Percentiles rank a stretch among this genome's conserved stretches.
Evolutionary conservation across 2,329 filamentous ascomycete species (phyloP).

Genomic region (Diatrype stigma): DNA sequence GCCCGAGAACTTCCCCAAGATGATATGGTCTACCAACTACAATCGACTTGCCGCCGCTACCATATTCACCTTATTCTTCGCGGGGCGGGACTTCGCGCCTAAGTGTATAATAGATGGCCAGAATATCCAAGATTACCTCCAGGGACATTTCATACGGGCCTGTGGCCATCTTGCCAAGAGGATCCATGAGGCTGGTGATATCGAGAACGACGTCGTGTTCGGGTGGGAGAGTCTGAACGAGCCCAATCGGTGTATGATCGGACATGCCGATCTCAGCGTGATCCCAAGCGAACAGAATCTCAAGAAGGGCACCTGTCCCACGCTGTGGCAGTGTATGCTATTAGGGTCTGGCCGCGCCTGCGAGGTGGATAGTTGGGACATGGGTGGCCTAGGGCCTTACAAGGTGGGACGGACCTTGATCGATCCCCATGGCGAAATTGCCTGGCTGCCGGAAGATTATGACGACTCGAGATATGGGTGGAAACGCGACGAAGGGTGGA

Average conservation of each 20-base stretch:
- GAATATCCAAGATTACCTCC: constrained; percentile 95
- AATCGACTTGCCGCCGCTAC: constrained; percentile 79
- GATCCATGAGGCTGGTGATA: constrained; percentile 84
- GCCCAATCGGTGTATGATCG: constrained; percentile 83
- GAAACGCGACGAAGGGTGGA: constrained; percentile 84
- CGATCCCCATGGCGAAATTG: constrained; percentile 79
- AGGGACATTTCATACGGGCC: constrained; percentile 78
- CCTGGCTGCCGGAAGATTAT: constrained; percentile 79
- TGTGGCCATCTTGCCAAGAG: constrained; percentile 75
- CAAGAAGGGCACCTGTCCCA: constrained; percentile 89
- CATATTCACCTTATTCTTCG: constrained; percentile 94
- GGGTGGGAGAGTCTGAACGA: constrained; percentile 98
- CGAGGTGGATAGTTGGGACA: constrained; percentile 88
- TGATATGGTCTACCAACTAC: constrained; percentile 99
- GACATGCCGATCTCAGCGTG: constrained; percentile 73
- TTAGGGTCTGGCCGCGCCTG: constrained; percentile 87
- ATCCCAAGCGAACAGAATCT: constrained; percentile 85
- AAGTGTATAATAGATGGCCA: constrained; percentile 92
- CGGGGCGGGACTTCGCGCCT: constrained; percentile 83
- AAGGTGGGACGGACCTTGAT: constrained; percentile 80
- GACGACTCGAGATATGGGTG: constrained; percentile 88
- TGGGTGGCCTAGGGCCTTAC: constrained; percentile 87
- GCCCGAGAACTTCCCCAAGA: constrained; percentile 85
- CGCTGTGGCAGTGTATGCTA: constrained; percentile 88
- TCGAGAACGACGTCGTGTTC: constrained; percentile 82